Evolutionary conservation across 352 stramenopile genomes (phyloP).

Genomic region (Phytopythium ostracodes): DNA sequence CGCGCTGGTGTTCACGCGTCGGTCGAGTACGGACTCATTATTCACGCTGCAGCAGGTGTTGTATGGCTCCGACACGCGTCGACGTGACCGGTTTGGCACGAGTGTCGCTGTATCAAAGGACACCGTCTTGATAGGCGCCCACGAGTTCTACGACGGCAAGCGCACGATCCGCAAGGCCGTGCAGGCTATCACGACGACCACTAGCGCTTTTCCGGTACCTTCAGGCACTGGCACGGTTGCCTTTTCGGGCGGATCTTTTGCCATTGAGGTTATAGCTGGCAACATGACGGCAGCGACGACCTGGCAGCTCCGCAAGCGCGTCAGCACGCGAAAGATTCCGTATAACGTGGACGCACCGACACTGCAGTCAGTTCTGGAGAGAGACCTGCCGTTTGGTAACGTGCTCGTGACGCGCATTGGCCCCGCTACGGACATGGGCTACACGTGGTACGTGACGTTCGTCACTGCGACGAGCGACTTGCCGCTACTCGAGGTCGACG

Average conservation of each 20-base stretch:
- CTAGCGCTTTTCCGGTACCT: not conserved
- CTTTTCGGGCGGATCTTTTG: not conserved
- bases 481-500: slow-evolving; percentile 52
- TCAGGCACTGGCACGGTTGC: not conserved
- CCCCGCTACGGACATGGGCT: slow-evolving; percentile 39
- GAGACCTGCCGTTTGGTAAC: slow-evolving; percentile 64
- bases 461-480: slow-evolving; percentile 45
- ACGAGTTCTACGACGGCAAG: slow-evolving; percentile 45
- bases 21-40: slow-evolving; percentile 48
- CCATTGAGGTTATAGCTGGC: slow-evolving; percentile 33
- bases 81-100: slow-evolving; percentile 66
- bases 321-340: slow-evolving; percentile 46
- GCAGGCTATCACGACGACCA: slow-evolving; percentile 37
- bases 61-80: slow-evolving; percentile 55
- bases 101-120: slow-evolving; percentile 68
- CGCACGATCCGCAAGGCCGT: slow-evolving; percentile 74
- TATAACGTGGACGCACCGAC: slow-evolving; percentile 39
- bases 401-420: slow-evolving; percentile 67
- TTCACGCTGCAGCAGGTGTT: slow-evolving; percentile 73
- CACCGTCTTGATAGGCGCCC: slow-evolving; percentile 63
- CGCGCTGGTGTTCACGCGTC: slow-evolving; percentile 49
- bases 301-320: slow-evolving; percentile 13
- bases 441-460: slow-evolving; percentile 87
- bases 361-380: slow-evolving; percentile 54
- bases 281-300: slow-evolving; percentile 14